phyloP scores from a whole-genome alignment of 2,329 filamentous ascomycete genomes.

The Coniosporium tulheliwenetii region DNA sequence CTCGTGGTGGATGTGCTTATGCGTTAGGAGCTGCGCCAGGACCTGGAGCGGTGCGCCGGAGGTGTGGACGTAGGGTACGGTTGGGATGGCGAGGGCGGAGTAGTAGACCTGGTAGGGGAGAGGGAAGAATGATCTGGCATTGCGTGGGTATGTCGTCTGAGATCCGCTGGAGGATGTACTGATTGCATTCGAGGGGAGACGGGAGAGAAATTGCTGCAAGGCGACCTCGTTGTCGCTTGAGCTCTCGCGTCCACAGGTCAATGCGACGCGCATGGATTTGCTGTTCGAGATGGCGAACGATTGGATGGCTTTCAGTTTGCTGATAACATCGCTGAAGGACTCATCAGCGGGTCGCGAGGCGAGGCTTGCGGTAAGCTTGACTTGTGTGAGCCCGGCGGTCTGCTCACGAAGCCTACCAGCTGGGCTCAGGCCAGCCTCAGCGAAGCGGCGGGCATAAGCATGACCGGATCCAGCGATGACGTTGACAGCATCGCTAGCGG shows the following conservation, averaged over 20 bases:
- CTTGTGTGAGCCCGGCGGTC: conserved; percentile 77
- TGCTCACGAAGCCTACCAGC: conserved; percentile 64
- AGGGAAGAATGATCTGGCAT: conserved; percentile 70
- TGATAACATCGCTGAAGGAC: conserved; percentile 57
- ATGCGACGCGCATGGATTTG: conserved; percentile 57
- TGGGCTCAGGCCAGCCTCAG: conserved; percentile 62
- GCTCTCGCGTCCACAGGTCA: conserved; percentile 73
- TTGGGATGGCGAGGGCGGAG: conserved; percentile 66
- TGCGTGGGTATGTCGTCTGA: conserved; percentile 22
- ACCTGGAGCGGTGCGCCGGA: conserved; percentile 72
- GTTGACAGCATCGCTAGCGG: conserved; percentile 80
- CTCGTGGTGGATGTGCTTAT: conserved; percentile 93
- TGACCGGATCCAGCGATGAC: conserved; percentile 85
- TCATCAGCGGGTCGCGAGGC: conserved; percentile 57
- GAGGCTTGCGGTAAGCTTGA: conserved; percentile 67
- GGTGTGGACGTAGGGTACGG: conserved; percentile 64
- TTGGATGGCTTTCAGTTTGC: conserved; percentile 76
- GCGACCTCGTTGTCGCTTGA: conserved; percentile 53
- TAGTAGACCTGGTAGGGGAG: conserved; percentile 97
- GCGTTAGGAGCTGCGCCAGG: conserved; percentile 79
- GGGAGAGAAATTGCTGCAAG: conserved; percentile 52
- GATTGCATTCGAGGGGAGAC: conserved; percentile 21
- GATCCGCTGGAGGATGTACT: conserved; percentile 10
- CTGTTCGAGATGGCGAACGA: conserved; percentile 53
- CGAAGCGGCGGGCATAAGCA: conserved; percentile 67